Conservation (phyloP, 1,284 basidiomycete genomes). For the Puccinia polysora region DNA sequence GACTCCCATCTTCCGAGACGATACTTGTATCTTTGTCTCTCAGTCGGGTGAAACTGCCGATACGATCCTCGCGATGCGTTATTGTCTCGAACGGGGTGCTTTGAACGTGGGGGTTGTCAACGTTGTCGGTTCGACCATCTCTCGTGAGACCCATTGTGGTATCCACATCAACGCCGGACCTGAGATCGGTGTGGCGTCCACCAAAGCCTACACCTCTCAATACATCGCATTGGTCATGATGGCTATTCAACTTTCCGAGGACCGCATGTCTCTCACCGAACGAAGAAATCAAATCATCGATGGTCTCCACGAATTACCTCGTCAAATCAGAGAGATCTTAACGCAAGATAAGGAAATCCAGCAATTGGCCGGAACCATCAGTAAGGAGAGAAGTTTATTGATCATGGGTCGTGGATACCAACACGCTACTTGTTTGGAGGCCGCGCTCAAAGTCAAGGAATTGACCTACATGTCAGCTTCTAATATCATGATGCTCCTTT, state of each 20-base stretch:
- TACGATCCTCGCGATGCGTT: constrained; percentile 90
- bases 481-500: neutral
- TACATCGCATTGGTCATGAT: constrained; percentile 99
- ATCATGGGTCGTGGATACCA: constrained; percentile 99
- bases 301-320: constrained; percentile 81
- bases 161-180: constrained; percentile 99
- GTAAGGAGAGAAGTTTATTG: constrained; percentile 79
- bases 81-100: constrained; percentile 93
- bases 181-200: constrained; percentile 99
- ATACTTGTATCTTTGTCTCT: constrained; percentile 92
- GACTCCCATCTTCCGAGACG: constrained; percentile 98
- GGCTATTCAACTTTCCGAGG: constrained; percentile 93
- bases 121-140: constrained; percentile 96
- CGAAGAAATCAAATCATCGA: constrained; percentile 91
- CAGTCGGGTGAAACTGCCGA: constrained; percentile 99
- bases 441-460: constrained; percentile 99
- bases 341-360: constrained; percentile 74
- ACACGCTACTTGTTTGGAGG: constrained; percentile 94
- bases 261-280: constrained; percentile 84
- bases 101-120: constrained; percentile 85
- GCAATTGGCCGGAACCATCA: constrained; percentile 72
- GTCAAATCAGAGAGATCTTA: constrained; percentile 82
- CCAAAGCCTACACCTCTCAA: constrained; percentile 99
- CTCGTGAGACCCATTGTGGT: constrained; percentile 97
- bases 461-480: constrained; percentile 52